phyloP scores from a whole-genome alignment of 31 red algal genomes.

The Asparagopsis taxiformis region DNA sequence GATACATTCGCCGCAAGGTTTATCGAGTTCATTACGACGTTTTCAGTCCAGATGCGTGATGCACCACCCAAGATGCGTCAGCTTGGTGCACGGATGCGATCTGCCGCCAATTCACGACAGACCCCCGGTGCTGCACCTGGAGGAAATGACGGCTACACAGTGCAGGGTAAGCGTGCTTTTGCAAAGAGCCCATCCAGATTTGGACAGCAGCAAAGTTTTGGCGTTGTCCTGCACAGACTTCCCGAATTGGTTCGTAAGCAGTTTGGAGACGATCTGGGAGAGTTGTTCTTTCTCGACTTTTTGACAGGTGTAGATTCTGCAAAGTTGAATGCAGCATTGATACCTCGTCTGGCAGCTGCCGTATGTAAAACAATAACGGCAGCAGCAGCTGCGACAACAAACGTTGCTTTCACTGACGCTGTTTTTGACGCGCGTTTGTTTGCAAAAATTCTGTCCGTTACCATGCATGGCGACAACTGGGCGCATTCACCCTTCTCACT shows the following conservation, averaged over 20 bases:
- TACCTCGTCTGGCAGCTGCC: constrained; percentile 17
- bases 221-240: neutral
- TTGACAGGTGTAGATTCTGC: constrained; percentile 30
- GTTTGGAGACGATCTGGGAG: constrained; percentile 10
- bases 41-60: neutral
- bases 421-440: constrained; percentile 31
- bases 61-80: neutral
- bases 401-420: constrained; percentile 37
- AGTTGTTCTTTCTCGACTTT: constrained; percentile 25
- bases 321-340: constrained; percentile 18
- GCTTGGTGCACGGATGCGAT: constrained; percentile 1
- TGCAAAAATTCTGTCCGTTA: constrained; percentile 33
- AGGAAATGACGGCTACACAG: too few species aligned
- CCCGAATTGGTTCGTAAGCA: neutral
- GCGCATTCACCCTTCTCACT: constrained; percentile 32
- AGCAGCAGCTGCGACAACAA: constrained; percentile 18
- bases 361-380: constrained; percentile 2
- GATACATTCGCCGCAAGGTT: constrained; percentile 17
- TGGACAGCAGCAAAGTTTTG: neutral
- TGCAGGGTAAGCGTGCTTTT: too few species aligned
- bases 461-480: constrained; percentile 36
- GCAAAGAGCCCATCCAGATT: neutral
- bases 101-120: neutral
- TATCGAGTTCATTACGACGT: constrained; percentile 5
- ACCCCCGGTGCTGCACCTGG: too few species aligned